These are phyloP conservation scores for Zasmidium citrigriseum DNA, from an alignment of 2,329 filamentous ascomycete genomes.

Conservation along the genomic window DNA sequence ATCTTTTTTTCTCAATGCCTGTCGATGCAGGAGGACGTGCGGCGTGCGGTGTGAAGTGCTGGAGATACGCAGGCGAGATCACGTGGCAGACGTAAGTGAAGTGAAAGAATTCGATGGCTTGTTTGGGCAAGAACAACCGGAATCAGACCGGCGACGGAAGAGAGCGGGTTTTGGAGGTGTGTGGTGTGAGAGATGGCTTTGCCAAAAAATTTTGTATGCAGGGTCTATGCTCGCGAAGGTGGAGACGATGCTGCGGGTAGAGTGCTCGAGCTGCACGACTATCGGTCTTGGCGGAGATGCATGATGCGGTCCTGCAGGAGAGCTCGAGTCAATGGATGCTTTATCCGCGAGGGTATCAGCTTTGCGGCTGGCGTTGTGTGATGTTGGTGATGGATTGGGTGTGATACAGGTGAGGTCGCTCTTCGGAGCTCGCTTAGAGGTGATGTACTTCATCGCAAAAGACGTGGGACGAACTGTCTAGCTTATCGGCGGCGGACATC, in stretches of 20 bases:
- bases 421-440: neutral
- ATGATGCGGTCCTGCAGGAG: neutral
- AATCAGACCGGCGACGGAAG: conserved; percentile 6
- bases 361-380: neutral
- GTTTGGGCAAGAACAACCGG: conserved; percentile 12
- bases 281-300: neutral
- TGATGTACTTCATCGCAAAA: neutral
- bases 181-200: conserved; percentile 14
- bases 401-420: neutral
- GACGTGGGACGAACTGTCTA: neutral
- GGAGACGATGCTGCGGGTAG: conserved; percentile 1
- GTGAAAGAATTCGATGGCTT: neutral
- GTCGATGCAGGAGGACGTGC: neutral
- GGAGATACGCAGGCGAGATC: neutral
- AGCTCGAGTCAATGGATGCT: neutral
- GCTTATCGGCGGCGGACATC: neutral
- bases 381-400: neutral
- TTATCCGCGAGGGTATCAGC: neutral
- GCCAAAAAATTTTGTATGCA: conserved; percentile 10
- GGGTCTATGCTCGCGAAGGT: conserved; percentile 10
- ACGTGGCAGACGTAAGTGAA: conserved; percentile 8
- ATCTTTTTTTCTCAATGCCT: neutral
- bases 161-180: neutral
- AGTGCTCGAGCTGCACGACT: neutral
- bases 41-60: neutral